Evolutionary conservation across 78 protist genomes (phyloP).

Genomic region (Dictyostelium citrinum): DNA sequence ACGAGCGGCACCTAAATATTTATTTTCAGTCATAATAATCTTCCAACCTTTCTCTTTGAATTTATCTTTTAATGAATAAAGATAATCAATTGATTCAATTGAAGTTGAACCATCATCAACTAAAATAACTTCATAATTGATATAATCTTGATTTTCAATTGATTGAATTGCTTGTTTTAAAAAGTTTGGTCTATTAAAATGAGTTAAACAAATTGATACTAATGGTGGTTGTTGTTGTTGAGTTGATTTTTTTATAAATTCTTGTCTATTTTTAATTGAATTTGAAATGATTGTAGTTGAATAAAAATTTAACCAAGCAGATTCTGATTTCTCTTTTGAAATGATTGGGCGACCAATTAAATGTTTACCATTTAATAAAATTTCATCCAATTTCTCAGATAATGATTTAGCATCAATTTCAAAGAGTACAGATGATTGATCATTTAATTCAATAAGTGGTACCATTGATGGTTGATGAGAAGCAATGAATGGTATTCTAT

Average conservation of each 20-base stretch:
- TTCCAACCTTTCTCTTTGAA: slow-evolving; percentile 9
- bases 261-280: background rate
- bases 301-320: slow-evolving; percentile 33
- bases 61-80: background rate
- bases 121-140: slow-evolving; percentile 23
- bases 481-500: slow-evolving; percentile 47
- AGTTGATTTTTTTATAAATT: background rate
- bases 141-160: slow-evolving; percentile 21
- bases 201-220: slow-evolving; percentile 41
- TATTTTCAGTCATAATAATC: slow-evolving; percentile 42
- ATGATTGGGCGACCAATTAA: slow-evolving; percentile 16
- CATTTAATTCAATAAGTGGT: slow-evolving; percentile 4
- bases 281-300: background rate
- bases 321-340: slow-evolving; percentile 1
- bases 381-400: background rate
- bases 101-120: slow-evolving; percentile 64
- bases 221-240: background rate
- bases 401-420: background rate
- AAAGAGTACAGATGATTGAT: slow-evolving; percentile 15
- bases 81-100: slow-evolving; percentile 19
- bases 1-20: slow-evolving; percentile 77
- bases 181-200: slow-evolving; percentile 59
- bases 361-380: background rate
- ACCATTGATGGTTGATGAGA: slow-evolving; percentile 36
- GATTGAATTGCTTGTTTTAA: slow-evolving; percentile 38